Evolutionary conservation across 352 stramenopile genomes (phyloP).

Genomic region (Pythium scleroteichum): DNA sequence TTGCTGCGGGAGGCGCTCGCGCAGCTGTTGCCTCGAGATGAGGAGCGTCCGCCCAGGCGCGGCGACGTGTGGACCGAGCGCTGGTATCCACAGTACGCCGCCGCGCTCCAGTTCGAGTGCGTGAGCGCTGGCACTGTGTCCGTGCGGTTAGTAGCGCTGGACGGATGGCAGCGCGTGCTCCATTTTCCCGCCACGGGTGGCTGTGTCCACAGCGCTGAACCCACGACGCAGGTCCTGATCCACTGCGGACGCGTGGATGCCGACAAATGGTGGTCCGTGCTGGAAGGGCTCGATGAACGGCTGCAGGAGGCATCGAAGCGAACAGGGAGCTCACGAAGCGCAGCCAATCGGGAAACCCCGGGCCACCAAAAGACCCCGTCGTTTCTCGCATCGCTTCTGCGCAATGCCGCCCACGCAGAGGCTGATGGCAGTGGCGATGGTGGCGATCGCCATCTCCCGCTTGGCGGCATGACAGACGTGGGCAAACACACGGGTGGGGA

Average conservation of each 20-base stretch:
- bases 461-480: slow-evolving; percentile 52
- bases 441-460: neutral
- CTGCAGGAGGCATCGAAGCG: slow-evolving; percentile 31
- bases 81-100: slow-evolving; percentile 57
- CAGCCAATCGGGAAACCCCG: slow-evolving; percentile 14
- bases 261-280: slow-evolving; percentile 6
- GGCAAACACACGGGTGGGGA: slow-evolving; percentile 47
- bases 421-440: neutral
- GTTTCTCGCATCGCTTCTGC: slow-evolving; percentile 43
- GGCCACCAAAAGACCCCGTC: slow-evolving; percentile 57
- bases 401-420: slow-evolving; percentile 7
- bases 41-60: neutral
- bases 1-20: neutral
- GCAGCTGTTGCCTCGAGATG: neutral
- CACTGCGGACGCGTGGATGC: slow-evolving; percentile 38
- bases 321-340: slow-evolving; percentile 35
- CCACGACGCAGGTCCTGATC: slow-evolving; percentile 28
- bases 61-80: slow-evolving; percentile 17
- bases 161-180: slow-evolving; percentile 41
- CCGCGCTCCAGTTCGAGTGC: slow-evolving; percentile 36
- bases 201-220: slow-evolving; percentile 41
- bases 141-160: slow-evolving; percentile 41
- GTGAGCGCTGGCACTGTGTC: slow-evolving; percentile 24
- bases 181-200: slow-evolving; percentile 34
- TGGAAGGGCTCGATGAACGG: slow-evolving; percentile 2